Evolutionary conservation across 208 protist genomes (phyloP).

Genomic region (Blechomonas ayalai): DNA sequence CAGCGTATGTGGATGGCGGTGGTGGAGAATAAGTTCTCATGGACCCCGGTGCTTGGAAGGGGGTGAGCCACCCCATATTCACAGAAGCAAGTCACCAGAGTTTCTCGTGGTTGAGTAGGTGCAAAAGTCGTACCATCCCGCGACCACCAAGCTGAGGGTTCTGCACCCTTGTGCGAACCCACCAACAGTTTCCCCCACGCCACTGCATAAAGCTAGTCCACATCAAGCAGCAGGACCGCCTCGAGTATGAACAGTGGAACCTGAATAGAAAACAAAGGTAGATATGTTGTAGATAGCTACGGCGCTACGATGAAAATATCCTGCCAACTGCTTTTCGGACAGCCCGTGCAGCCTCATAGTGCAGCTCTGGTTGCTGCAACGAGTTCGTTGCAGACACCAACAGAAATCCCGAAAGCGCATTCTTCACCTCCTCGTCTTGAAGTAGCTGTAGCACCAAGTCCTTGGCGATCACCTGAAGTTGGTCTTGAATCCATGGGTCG

Average conservation of each 20-base stretch:
- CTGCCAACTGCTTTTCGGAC: constrained; percentile 31
- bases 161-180: no score
- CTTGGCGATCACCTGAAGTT: constrained; percentile 70
- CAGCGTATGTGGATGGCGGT: no score
- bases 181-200: no score
- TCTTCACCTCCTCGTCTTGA: constrained; percentile 36
- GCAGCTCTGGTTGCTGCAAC: constrained; percentile 50
- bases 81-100: no score
- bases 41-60: no score
- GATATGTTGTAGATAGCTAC: not conserved
- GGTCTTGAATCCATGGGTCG: constrained; percentile 81
- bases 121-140: no score
- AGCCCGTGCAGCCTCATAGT: constrained; percentile 48
- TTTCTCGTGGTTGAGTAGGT: no score
- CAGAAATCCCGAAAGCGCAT: constrained; percentile 49
- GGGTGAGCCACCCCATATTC: no score
- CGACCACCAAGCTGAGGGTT: no score
- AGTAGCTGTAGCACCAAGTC: constrained; percentile 65
- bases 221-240: no score
- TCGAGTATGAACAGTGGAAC: constrained; percentile 2
- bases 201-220: no score
- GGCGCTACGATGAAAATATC: constrained; percentile 50
- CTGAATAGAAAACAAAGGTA: not conserved
- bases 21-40: no score
- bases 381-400: constrained; percentile 37